Evolutionary conservation across 768 basidiomycete genomes (phyloP), one percentile per base, ranked within the genome.

Genomic region (Agaricus blazei): DNA sequence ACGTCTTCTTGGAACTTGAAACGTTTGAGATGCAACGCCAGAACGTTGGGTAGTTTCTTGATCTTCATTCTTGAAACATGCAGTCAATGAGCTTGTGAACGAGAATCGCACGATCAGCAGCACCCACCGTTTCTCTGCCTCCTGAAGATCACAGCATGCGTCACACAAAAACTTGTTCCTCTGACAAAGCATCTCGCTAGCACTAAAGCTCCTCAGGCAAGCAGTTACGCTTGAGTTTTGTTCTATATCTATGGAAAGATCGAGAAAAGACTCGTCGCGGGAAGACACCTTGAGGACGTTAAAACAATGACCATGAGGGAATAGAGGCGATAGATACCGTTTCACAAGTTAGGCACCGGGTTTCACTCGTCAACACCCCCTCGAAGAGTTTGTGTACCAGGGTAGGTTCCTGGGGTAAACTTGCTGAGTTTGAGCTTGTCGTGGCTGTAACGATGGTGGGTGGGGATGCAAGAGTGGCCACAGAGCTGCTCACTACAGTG

Each of bases 81-180:
- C 28, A 38, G 42, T 59, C 40, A 54, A 41, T 51, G 41, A 53
- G 58, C 29, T 44, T 27, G 55, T 41, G 26, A 41, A 29, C 5
- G 57, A 57, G 57, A 52, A 45, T 4, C 3, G 34, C 8, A 8
- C 37, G 54, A 36, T 23, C 52, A 27, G 38, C 37, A 41, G 44
- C 29, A 72, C 81, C 62, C 63, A 90, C 95, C 96, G 80, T 77
- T 96, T 96, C 76, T 98, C 97, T 2, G 97, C 97, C 70, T 99
- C 97, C 65, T 98, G 96, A 27, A 98, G 72, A 55, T 93, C 94
- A 65, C 96, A 95, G 68, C 97, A 99, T 15, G 87, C 84, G 68
- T 99, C 97, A 67, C 97, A 99, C 69, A 92, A 97, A 67, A 98
- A 99, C 72, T 98, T 98, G 77, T 99, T 98, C 70, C 83, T 89